phyloP scores from a whole-genome alignment of 345 rosid genomes.

The Limnanthes douglasii region DNA sequence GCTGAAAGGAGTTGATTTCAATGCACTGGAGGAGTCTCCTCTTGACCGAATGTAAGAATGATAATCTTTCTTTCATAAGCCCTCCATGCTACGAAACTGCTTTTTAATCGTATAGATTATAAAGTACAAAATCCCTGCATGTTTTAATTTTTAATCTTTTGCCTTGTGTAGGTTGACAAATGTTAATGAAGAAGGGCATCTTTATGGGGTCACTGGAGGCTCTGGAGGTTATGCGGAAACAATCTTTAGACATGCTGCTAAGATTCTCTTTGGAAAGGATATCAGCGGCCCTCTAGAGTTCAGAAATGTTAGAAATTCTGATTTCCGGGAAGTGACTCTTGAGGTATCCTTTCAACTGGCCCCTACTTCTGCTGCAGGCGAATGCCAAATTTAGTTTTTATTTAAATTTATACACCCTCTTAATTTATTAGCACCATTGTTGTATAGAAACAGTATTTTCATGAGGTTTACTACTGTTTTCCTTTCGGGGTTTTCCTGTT shows the following conservation, averaged over 20 bases:
- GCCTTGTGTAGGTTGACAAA: conserved; percentile 44
- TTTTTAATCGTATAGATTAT: too few species aligned
- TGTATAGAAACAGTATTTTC: background rate
- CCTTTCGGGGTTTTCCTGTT: too few species aligned
- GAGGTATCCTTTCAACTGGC: conserved; percentile 52
- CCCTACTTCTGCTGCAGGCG: too few species aligned
- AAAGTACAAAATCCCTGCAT: too few species aligned
- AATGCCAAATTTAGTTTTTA: too few species aligned
- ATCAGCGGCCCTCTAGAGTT: conserved; percentile 46
- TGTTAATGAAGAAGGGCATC: conserved; percentile 55
- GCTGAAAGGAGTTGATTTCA: conserved; percentile 60
- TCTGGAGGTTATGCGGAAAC: conserved; percentile 95
- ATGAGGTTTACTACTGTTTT: background rate
- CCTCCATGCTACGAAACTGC: too few species aligned
- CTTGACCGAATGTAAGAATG: conserved; percentile 59
- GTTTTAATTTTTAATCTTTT: too few species aligned
- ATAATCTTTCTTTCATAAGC: background rate
- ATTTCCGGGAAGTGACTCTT: conserved; percentile 68
- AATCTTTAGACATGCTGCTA: conserved; percentile 57
- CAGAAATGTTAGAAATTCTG: conserved; percentile 61
- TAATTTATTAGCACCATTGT: too few species aligned
- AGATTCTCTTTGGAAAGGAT: conserved; percentile 48
- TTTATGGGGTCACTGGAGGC: conserved; percentile 80
- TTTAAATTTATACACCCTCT: too few species aligned
- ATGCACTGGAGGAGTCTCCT: conserved; percentile 51